A percentile compares a stretch with the other conserved stretches of the same genome.
Evolutionary conservation across 805 yeast species (phyloP).

Genomic region (Candida loeiensis): DNA sequence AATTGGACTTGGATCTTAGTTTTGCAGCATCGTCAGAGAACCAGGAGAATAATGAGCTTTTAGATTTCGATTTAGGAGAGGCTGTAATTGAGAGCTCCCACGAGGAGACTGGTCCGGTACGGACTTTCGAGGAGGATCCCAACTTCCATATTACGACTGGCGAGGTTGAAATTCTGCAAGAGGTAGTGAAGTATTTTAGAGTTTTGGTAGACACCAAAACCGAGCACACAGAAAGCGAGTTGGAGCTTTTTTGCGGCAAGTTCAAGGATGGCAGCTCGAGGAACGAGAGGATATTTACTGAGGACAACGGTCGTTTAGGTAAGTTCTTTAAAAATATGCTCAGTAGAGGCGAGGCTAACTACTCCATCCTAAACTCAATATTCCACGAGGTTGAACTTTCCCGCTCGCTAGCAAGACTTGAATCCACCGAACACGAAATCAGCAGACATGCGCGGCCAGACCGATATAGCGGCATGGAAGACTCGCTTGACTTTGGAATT

Average conservation of each 20-base stretch:
- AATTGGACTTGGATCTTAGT: constrained; percentile 1
- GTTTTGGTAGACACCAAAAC: background rate
- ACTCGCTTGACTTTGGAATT: background rate
- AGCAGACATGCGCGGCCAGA: constrained; percentile 1
- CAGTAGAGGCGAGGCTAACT: background rate
- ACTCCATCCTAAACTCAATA: constrained; percentile 3
- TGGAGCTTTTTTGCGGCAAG: background rate
- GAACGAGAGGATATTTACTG: too few relatives aligned
- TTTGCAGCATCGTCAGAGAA: constrained; percentile 11
- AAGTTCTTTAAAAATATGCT: background rate
- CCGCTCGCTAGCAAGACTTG: constrained; percentile 7
- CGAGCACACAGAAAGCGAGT: background rate
- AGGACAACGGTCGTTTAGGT: background rate
- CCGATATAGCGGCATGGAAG: background rate
- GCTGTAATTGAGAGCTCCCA: background rate
- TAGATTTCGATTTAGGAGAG: constrained; percentile 10
- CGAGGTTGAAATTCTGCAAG: background rate
- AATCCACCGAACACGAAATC: constrained; percentile 6
- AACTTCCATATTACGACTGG: constrained; percentile 11
- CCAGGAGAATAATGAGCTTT: constrained; percentile 13
- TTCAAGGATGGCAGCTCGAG: background rate
- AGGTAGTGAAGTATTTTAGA: background rate
- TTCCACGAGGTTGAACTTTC: constrained; percentile 7
- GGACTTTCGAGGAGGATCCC: constrained; percentile 10
- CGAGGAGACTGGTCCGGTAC: constrained; percentile 1